Conservation (phyloP, 2,329 filamentous ascomycete species). For the Hawksworthiomyces lignivorus region DNA sequence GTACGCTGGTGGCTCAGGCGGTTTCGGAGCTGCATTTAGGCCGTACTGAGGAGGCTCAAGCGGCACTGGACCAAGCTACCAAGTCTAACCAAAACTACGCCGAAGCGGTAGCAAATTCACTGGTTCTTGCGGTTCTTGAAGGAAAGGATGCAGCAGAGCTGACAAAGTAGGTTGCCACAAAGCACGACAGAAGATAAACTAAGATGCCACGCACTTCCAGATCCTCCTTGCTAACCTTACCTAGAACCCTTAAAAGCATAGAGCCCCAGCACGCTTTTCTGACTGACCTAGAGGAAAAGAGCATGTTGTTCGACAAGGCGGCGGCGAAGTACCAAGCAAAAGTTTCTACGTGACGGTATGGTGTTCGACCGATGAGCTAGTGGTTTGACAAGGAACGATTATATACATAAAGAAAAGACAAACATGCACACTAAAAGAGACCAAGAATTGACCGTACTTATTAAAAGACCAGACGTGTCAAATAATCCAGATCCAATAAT, state of each 20-base stretch:
- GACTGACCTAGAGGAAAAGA: conserved; percentile 74
- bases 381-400: not conserved
- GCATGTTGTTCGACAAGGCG: conserved; percentile 76
- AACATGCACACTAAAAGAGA: too few relatives aligned
- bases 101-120: conserved; percentile 72
- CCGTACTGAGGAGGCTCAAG: conserved; percentile 79
- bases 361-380: too few relatives aligned
- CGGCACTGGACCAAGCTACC: conserved; percentile 72
- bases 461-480: too few relatives aligned
- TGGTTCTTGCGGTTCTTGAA: conserved; percentile 70
- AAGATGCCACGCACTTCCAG: too few relatives aligned
- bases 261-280: conserved; percentile 65
- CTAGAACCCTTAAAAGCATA: conserved; percentile 46
- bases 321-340: conserved; percentile 82
- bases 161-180: conserved; percentile 47
- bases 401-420: too few relatives aligned
- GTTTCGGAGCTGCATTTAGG: conserved; percentile 88
- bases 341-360: too few relatives aligned
- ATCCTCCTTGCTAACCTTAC: too few relatives aligned
- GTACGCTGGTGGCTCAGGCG: conserved; percentile 77
- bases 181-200: too few relatives aligned
- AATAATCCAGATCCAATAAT: too few relatives aligned
- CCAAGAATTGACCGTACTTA: too few relatives aligned
- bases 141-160: conserved; percentile 64
- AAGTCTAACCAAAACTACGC: conserved; percentile 63